Percentiles rank a stretch among this genome's conserved stretches.
phyloP scores from a whole-genome alignment of 2,329 filamentous ascomycete species.

The Nemania abortiva region DNA sequence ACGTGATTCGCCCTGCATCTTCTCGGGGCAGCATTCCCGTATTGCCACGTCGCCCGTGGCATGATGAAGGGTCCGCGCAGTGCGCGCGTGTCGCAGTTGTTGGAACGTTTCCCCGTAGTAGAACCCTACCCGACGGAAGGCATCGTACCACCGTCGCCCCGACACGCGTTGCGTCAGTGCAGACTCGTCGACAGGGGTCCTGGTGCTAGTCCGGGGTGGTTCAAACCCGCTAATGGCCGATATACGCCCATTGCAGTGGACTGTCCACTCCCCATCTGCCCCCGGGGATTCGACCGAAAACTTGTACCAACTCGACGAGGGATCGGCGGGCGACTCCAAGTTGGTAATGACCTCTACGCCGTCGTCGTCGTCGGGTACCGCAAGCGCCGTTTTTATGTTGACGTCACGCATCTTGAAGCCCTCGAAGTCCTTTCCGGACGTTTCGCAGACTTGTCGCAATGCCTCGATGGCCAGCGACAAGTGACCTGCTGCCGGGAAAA shows the following conservation, averaged over 20 bases:
- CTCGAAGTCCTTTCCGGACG: conserved; percentile 31
- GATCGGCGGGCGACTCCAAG: conserved; percentile 41
- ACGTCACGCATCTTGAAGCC: conserved; percentile 48
- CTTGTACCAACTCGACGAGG: conserved; percentile 33
- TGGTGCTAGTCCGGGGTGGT: background rate
- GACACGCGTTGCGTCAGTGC: conserved; percentile 44
- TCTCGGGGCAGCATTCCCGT: conserved; percentile 26
- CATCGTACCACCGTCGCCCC: conserved; percentile 51
- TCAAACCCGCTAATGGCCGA: background rate
- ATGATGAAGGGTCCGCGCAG: conserved; percentile 43
- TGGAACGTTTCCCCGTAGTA: conserved; percentile 56
- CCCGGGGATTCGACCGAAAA: conserved; percentile 38
- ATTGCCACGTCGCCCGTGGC: conserved; percentile 24
- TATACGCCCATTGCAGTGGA: conserved; percentile 38
- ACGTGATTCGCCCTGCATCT: conserved; percentile 52
- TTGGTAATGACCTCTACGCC: conserved; percentile 49
- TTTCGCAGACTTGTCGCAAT: conserved; percentile 38
- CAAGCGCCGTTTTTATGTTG: conserved; percentile 49
- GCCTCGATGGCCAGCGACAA: conserved; percentile 41
- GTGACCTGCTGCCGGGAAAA: conserved; percentile 42
- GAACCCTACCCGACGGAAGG: conserved; percentile 54
- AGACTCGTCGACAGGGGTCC: conserved; percentile 27
- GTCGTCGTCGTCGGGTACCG: conserved; percentile 49
- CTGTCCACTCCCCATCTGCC: conserved; percentile 32
- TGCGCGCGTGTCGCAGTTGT: conserved; percentile 46